Evolutionary conservation across 225 moss, liverwort and hornwort genomes (phyloP).

Genomic region (Marchantia polymorpha): DNA sequence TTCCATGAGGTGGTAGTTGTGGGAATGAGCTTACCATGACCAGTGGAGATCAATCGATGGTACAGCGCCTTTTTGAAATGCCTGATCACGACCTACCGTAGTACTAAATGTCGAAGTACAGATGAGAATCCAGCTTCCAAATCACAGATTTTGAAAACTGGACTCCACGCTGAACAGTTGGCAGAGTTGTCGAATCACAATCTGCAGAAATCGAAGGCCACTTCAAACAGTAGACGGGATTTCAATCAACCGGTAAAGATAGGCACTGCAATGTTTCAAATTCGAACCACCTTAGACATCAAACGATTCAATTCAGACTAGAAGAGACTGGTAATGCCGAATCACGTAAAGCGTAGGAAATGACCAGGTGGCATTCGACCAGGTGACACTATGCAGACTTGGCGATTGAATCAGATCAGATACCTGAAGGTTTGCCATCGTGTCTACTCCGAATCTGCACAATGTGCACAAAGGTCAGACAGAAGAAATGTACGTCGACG

Average conservation of each 20-base stretch:
- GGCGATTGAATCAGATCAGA: neutral
- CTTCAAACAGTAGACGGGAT: constrained; percentile 9
- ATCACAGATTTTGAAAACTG: constrained; percentile 4
- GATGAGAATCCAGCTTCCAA: constrained; percentile 13
- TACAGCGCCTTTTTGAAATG: neutral
- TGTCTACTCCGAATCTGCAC: neutral
- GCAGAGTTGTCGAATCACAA: neutral
- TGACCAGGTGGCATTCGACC: neutral
- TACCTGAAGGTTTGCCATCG: constrained; percentile 12
- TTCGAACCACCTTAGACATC: neutral
- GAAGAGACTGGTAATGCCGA: neutral
- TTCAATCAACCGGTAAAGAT: neutral
- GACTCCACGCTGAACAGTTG: neutral
- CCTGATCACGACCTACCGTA: constrained; percentile 1
- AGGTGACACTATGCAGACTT: neutral
- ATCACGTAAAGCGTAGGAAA: neutral
- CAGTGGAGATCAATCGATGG: constrained; percentile 1
- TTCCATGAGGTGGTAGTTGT: neutral
- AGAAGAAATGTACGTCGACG: neutral
- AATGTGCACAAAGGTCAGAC: neutral
- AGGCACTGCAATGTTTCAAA: neutral
- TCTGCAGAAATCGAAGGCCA: neutral
- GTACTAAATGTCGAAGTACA: neutral
- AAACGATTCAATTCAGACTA: neutral
- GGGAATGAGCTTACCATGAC: constrained; percentile 7